Evolutionary conservation across 805 yeast genomes (phyloP), one percentile per base, ranked within the genome.

Genomic region (Ogataea neopini): DNA sequence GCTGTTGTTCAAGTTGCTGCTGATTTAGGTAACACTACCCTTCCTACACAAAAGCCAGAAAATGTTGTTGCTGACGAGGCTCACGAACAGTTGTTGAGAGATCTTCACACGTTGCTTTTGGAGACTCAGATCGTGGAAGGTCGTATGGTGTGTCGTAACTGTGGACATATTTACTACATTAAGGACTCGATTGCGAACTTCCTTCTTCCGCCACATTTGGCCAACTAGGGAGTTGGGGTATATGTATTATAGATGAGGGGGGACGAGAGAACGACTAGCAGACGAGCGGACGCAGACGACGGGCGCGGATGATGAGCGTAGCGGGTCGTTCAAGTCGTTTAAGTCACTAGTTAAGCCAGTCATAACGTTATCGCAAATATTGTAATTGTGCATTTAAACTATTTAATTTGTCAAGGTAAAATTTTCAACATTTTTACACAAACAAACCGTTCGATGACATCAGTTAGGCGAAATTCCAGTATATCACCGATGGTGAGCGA

Each of bases 131-230:
- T 94, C 45, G 64, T 76, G 8, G 92, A 91, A 58, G 99, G 99
- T 2, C 82, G 83, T 59, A 89, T 94, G 98, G 74, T 73, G 10
- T 94, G 99, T 65, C 73, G 77, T 18, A 84, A 84, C 68, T 94
- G 99, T 65, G 83, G 80, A 1, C 97, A 92, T 67, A 73, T 86
- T 6, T 94, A 91, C 69, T 81, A 86, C 71, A 86, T 94, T 71
- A 92, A 91, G 69, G 91, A 89, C 73, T 82, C 94, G 43, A 90
- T 94, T 58, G 97, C 99, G 29, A 92, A 92, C 74, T 86, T 94
- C 68, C 71, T 94, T 45, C 76, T 94, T 29, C 98, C 99, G 26
- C 98, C 98, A 6, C 98, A 94, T 64, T 74, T 94, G 57, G 95
- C 91, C 13, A 63, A 64, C 45, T 54, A 47, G 34, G 17, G 25